phyloP scores from a whole-genome alignment of 306 rosid genomes.

The Spatholobus suberectus region DNA sequence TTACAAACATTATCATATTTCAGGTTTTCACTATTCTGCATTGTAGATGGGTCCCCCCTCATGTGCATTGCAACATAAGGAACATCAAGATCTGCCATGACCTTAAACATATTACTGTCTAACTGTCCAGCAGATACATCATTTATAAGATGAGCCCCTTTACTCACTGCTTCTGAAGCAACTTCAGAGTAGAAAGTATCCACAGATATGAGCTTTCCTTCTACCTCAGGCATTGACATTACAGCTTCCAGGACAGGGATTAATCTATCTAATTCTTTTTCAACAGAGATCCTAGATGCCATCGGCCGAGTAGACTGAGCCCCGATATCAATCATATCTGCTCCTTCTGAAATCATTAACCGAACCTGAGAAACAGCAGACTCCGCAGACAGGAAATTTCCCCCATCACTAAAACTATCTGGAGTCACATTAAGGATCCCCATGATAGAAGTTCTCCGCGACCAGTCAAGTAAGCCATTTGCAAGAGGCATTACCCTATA shows the following conservation, averaged over 20 bases:
- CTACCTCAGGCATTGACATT: constrained; percentile 67
- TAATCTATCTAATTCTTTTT: constrained; percentile 79
- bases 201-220: constrained; percentile 80
- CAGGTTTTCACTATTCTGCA: constrained; percentile 76
- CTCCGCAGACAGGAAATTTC: constrained; percentile 67
- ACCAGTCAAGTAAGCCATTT: constrained; percentile 74
- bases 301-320: constrained; percentile 89
- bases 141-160: constrained; percentile 86
- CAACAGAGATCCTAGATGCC: constrained; percentile 68
- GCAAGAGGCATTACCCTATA: constrained; percentile 80
- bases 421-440: constrained; percentile 93
- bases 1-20: constrained; percentile 73
- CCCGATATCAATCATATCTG: constrained; percentile 92
- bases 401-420: constrained; percentile 94
- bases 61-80: constrained; percentile 95
- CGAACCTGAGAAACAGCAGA: constrained; percentile 76
- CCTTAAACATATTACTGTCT: constrained; percentile 75
- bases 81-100: constrained; percentile 80
- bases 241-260: constrained; percentile 85
- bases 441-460: constrained; percentile 72
- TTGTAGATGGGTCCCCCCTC: constrained; percentile 89
- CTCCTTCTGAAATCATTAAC: constrained; percentile 81
- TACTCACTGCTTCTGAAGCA: constrained; percentile 81
- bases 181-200: constrained; percentile 88
- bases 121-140: constrained; percentile 78